Base-by-base conservation (phyloP, 2,329 filamentous ascomycete genomes). In the Ampelomyces quisqualis region DNA sequence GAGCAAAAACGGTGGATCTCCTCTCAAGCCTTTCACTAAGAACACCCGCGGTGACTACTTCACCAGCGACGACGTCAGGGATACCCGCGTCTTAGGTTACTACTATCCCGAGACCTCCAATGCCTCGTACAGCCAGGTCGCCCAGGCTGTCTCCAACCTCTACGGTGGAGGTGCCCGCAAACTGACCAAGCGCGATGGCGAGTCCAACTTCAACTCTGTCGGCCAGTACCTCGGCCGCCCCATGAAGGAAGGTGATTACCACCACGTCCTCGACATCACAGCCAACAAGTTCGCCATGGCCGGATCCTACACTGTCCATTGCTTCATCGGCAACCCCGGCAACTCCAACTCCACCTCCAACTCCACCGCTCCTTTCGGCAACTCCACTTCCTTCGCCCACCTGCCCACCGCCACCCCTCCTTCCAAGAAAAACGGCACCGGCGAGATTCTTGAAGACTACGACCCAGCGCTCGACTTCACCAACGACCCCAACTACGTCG, bases 1-100 rank as follows among this genome's bases (percentile, higher is more conserved):
- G 49, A 24, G 45, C 1, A 77, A 84, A 58, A 75, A 81, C 50
- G 69, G 73, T 1, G 71, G 73, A 39, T 81, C 82, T 61, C 65
- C 64, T 47, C 61, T 70, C 43, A 58, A 62, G 53, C 59, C 61
- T 26, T 68, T 63, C 51, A 60, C 55, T 46, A 64, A 67, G 59
- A 47, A 62, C 38, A 53, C 40, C 33, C 34, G 40, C 20, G 62
- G 62, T 32, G 74, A 74, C 1, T 86, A 85, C 62, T 63, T 51
- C 49, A 60, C 55, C 26, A 59, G 57, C 31, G 43, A 50, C 20
- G 63, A 67, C 20, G 50, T 67, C 49, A 55, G 43, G 40, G 52
- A 61, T 37, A 67, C 64, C 14, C 51, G 51, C 21, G 72, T 70
- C 2, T 85, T 69, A 15, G 58, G 59, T 20, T 69, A 69, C 57